phyloP scores from a whole-genome alignment of 1,284 basidiomycete genomes.

The Xerocomus cyaneibrunnescens region DNA sequence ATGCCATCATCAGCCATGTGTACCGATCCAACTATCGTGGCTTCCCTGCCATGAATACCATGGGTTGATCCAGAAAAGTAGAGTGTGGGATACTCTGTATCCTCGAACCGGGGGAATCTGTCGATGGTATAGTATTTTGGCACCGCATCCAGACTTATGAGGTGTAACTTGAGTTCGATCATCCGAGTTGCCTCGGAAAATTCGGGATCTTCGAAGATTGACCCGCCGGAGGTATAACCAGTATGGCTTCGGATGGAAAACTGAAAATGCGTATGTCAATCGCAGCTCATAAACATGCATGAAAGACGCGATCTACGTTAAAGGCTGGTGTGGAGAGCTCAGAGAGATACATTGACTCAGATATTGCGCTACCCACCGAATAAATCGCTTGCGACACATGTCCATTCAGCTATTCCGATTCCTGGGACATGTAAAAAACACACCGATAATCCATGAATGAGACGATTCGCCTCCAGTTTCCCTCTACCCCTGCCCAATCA shows the following conservation, averaged over 20 bases:
- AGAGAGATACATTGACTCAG: slow-evolving; percentile 1
- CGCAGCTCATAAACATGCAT: neutral
- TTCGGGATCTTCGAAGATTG: slow-evolving; percentile 54
- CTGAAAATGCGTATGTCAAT: slow-evolving; percentile 31
- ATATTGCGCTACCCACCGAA: slow-evolving; percentile 43
- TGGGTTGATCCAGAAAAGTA: slow-evolving; percentile 54
- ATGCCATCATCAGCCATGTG: slow-evolving; percentile 51
- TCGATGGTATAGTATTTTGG: slow-evolving; percentile 26
- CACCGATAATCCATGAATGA: slow-evolving; percentile 77
- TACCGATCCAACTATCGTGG: slow-evolving; percentile 56
- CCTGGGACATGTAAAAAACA: slow-evolving; percentile 16
- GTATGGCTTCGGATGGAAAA: slow-evolving; percentile 38
- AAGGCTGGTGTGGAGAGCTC: slow-evolving; percentile 45
- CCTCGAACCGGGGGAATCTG: slow-evolving; percentile 24
- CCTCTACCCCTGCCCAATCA: slow-evolving; percentile 73
- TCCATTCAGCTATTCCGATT: neutral
- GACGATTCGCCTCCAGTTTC: slow-evolving; percentile 66
- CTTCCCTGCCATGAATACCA: slow-evolving; percentile 45
- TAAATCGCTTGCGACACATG: slow-evolving; percentile 45
- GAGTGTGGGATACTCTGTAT: slow-evolving; percentile 45
- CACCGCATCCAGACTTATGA: slow-evolving; percentile 40
- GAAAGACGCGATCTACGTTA: slow-evolving; percentile 47
- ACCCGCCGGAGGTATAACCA: slow-evolving; percentile 36
- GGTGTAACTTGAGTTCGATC: slow-evolving; percentile 53
- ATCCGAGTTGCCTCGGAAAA: slow-evolving; percentile 65